Evolutionary conservation across 202 grass and related monocot species (phyloP).

Genomic region (Setaria italica): DNA sequence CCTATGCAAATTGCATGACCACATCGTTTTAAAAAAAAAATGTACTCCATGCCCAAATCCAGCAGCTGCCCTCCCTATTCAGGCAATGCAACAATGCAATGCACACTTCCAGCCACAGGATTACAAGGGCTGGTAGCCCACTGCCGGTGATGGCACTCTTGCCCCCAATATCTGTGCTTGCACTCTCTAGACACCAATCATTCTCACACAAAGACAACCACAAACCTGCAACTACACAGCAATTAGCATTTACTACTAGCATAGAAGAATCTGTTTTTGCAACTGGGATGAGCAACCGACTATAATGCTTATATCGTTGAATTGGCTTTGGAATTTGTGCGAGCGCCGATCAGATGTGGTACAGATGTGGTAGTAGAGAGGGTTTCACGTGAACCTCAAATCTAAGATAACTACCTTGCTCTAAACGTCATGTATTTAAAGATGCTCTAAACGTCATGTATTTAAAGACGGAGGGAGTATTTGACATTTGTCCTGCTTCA

Average conservation of each 20-base stretch:
- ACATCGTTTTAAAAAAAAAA: background rate
- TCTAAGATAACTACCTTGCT: background rate
- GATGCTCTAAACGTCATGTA: too few species aligned
- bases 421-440: too few species aligned
- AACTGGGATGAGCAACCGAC: background rate
- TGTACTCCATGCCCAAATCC: background rate
- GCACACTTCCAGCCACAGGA: slow-evolving; percentile 36
- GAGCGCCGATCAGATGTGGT: background rate
- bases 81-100: slow-evolving; percentile 35
- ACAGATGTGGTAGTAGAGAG: too few species aligned
- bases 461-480: too few species aligned
- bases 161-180: background rate
- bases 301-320: too few species aligned
- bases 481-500: too few species aligned
- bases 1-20: slow-evolving; percentile 41
- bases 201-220: slow-evolving; percentile 46
- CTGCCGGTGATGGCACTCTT: slow-evolving; percentile 41
- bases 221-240: slow-evolving; percentile 46
- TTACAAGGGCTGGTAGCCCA: background rate
- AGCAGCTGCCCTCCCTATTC: slow-evolving; percentile 44
- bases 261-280: background rate
- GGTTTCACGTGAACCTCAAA: background rate
- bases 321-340: background rate
- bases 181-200: slow-evolving; percentile 51
- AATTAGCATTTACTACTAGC: slow-evolving; percentile 2